These are phyloP conservation scores for Neurospora hispaniola DNA, from an alignment of 495 filamentous ascomycete genomes.

Conservation along the genomic window DNA sequence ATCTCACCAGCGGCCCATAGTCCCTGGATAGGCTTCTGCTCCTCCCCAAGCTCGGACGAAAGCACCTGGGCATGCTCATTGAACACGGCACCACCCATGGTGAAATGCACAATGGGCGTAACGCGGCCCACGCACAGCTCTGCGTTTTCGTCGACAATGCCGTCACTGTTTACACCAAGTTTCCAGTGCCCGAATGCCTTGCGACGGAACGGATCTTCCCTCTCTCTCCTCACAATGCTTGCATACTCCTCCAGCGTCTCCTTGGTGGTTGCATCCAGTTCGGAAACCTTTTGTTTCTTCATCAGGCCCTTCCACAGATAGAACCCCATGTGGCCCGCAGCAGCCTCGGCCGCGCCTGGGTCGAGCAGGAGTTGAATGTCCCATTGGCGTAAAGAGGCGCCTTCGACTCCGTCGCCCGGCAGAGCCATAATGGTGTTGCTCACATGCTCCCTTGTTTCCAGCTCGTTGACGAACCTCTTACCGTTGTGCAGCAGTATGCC, in stretches of 20 bases:
- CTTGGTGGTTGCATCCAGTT: constrained; percentile 31
- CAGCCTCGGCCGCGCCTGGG: constrained; percentile 40
- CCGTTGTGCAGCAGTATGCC: constrained; percentile 41
- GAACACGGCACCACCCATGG: constrained; percentile 45
- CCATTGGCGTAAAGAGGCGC: constrained; percentile 34
- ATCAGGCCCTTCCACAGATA: constrained; percentile 49
- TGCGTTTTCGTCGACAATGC: constrained; percentile 28
- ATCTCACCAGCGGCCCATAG: constrained; percentile 46
- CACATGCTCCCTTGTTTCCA: constrained; percentile 42
- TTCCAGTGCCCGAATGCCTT: constrained; percentile 44
- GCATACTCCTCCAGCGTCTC: constrained; percentile 39
- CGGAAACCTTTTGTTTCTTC: constrained; percentile 37
- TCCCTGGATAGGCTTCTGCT: constrained; percentile 28
- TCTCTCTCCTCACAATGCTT: constrained; percentile 22
- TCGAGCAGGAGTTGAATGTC: constrained; percentile 45
- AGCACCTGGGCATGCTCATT: constrained; percentile 34
- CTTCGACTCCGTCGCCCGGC: constrained; percentile 11
- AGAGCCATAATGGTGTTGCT: constrained; percentile 36
- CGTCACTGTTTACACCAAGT: constrained; percentile 16
- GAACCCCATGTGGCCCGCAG: constrained; percentile 44
- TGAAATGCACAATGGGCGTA: constrained; percentile 52
- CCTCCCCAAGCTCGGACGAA: constrained; percentile 13
- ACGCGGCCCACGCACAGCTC: constrained; percentile 45
- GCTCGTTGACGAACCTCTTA: constrained; percentile 46
- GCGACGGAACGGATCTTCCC: constrained; percentile 32